Conservation (phyloP, 2,329 filamentous ascomycete genomes). For the Rhexocercosporidium sp. region DNA sequence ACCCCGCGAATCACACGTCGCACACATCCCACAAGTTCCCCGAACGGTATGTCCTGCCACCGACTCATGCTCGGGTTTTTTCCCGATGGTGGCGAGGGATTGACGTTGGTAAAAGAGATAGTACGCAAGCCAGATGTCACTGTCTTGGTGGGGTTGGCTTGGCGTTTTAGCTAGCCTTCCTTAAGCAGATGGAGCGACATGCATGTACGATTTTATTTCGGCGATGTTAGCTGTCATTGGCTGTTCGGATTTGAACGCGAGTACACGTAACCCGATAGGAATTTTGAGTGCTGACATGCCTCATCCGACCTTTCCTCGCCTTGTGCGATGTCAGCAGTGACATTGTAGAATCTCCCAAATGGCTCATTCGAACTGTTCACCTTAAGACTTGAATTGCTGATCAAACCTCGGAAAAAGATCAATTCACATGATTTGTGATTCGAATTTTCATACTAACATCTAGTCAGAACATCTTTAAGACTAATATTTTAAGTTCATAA, state of each 20-base stretch:
- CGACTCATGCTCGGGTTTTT: background rate
- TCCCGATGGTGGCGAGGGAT: background rate
- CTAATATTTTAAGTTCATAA: too few species aligned
- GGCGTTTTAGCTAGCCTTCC: background rate
- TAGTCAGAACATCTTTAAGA: too few species aligned
- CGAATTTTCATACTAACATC: too few species aligned
- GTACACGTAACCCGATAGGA: background rate
- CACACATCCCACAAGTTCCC: background rate
- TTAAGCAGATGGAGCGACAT: background rate
- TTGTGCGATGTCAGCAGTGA: background rate
- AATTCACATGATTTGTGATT: too few species aligned
- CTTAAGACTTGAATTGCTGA: too few species aligned
- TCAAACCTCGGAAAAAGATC: too few species aligned
- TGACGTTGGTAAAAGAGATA: background rate
- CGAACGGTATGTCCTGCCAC: background rate
- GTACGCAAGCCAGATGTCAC: slow-evolving; percentile 10
- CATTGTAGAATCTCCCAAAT: background rate
- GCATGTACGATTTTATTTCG: slow-evolving; percentile 1
- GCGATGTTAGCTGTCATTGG: background rate
- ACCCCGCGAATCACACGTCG: slow-evolving; percentile 5
- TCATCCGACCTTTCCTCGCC: background rate
- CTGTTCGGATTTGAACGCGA: background rate
- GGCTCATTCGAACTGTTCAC: too few species aligned
- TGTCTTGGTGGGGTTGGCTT: slow-evolving; percentile 1
- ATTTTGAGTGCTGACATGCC: slow-evolving; percentile 7